Percentiles rank a stretch among this genome's conserved stretches.
phyloP scores from a whole-genome alignment of 805 yeast genomes.

The Metschnikowia drakensbergensis region DNA sequence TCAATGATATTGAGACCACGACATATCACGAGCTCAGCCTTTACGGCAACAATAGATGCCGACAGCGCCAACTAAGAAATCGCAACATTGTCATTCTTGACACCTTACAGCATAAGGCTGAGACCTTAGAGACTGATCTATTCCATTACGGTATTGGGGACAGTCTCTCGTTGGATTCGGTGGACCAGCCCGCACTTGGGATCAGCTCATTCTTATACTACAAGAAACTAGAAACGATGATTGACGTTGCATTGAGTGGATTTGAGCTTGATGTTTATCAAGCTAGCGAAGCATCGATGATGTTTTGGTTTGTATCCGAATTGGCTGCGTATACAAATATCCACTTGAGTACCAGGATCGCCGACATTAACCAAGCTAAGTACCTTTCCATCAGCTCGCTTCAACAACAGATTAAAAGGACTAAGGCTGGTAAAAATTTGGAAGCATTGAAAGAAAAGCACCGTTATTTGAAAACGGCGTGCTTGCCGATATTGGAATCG shows the following conservation, averaged over 20 bases:
- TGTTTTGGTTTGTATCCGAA: slow-evolving; percentile 65
- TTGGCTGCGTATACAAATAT: slow-evolving; percentile 38
- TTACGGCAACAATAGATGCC: slow-evolving; percentile 59
- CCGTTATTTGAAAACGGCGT: slow-evolving; percentile 25
- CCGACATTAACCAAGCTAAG: slow-evolving; percentile 26
- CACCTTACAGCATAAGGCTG: slow-evolving; percentile 72
- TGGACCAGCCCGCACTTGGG: slow-evolving; percentile 52
- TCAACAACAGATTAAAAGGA: slow-evolving; percentile 25
- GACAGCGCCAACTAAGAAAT: slow-evolving; percentile 72
- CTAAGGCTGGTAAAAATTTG: slow-evolving; percentile 46
- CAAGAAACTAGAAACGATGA: slow-evolving; percentile 66
- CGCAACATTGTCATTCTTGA: slow-evolving; percentile 66
- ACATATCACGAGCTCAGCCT: slow-evolving; percentile 29
- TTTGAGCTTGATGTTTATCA: slow-evolving; percentile 72
- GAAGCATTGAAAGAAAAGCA: slow-evolving; percentile 32
- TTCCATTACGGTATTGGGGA: slow-evolving; percentile 38
- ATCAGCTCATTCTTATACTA: slow-evolving; percentile 66
- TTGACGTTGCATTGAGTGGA: slow-evolving; percentile 67
- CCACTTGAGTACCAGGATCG: slow-evolving; percentile 43
- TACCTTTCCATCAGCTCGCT: slow-evolving; percentile 6
- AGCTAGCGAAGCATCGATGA: slow-evolving; percentile 60
- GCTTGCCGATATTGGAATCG: slow-evolving; percentile 33
- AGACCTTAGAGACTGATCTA: slow-evolving; percentile 53
- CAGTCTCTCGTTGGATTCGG: slow-evolving; percentile 14
- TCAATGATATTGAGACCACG: slow-evolving; percentile 44